A percentile compares a stretch with the other conserved stretches of the same genome.
Conservation (phyloP, 805 yeast genomes). For the Pichia pseudocactophila region DNA sequence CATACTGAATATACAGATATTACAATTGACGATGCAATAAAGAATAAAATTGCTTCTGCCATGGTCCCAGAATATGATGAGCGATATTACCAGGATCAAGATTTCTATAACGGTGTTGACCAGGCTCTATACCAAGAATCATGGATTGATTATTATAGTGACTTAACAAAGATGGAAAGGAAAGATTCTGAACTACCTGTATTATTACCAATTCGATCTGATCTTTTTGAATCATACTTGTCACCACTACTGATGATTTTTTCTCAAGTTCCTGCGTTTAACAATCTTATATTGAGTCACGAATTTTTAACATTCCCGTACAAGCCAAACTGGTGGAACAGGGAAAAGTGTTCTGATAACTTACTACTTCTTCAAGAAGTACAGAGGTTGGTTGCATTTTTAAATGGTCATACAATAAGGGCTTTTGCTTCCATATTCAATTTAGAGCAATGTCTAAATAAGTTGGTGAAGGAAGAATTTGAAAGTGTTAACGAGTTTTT, state of each 20-base stretch:
- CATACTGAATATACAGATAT: background rate
- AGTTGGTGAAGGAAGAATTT: conserved; percentile 19
- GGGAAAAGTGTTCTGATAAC: conserved; percentile 20
- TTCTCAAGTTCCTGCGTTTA: conserved; percentile 29
- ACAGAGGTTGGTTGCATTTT: conserved; percentile 32
- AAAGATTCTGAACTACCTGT: conserved; percentile 23
- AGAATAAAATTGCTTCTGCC: conserved; percentile 16
- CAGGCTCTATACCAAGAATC: background rate
- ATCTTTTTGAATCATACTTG: conserved; percentile 31
- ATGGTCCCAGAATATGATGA: conserved; percentile 10
- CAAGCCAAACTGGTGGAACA: conserved; percentile 33
- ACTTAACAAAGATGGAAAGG: conserved; percentile 22
- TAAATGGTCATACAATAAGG: conserved; percentile 28
- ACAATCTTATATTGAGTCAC: conserved; percentile 24
- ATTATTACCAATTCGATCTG: conserved; percentile 28
- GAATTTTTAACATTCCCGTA: conserved; percentile 29
- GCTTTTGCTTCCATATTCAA: conserved; percentile 31
- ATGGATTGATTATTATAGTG: conserved; percentile 24
- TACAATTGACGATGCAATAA: conserved; percentile 20
- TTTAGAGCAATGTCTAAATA: conserved; percentile 25
- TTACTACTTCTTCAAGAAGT: conserved; percentile 28
- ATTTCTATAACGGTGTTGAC: conserved; percentile 1
- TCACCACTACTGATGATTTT: conserved; percentile 34
- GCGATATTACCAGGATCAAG: conserved; percentile 14
- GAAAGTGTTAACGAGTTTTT: conserved; percentile 25